A percentile compares a stretch with the other conserved stretches of the same genome.
phyloP scores from a whole-genome alignment of 2,329 filamentous ascomycete species.

The Verticillium isaacii region DNA sequence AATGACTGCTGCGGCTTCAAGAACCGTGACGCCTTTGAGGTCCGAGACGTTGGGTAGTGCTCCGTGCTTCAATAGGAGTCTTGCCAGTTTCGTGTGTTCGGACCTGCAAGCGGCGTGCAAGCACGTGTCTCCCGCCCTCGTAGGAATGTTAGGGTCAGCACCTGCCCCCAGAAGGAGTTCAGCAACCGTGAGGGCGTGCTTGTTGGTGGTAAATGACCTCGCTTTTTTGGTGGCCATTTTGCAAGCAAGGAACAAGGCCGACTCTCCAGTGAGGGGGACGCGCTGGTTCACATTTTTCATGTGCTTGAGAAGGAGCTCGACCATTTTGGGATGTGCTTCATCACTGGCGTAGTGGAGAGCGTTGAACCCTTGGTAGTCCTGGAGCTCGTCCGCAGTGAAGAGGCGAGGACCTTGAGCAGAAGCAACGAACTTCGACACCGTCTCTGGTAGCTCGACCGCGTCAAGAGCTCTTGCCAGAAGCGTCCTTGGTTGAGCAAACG shows the following conservation, averaged over 20 bases:
- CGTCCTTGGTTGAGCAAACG: neutral
- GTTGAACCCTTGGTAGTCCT: neutral
- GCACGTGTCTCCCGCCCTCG: slow-evolving; percentile 7
- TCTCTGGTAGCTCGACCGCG: neutral
- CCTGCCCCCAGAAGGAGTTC: slow-evolving; percentile 9
- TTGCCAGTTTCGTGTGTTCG: slow-evolving; percentile 5
- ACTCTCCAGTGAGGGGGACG: slow-evolving; percentile 1
- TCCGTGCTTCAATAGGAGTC: slow-evolving; percentile 9
- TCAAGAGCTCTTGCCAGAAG: neutral
- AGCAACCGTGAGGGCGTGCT: slow-evolving; percentile 2
- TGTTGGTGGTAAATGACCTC: slow-evolving; percentile 2
- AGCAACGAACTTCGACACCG: neutral
- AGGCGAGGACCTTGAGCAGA: neutral
- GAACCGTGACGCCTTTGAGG: slow-evolving; percentile 4
- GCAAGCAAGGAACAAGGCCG: slow-evolving; percentile 8
- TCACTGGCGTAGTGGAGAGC: slow-evolving; percentile 13
- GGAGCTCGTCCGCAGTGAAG: neutral
- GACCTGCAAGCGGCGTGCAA: slow-evolving; percentile 9
- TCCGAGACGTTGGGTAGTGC: slow-evolving; percentile 11
- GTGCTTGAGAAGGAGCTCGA: slow-evolving; percentile 10
- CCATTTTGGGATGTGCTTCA: slow-evolving; percentile 8
- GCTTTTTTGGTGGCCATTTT: slow-evolving; percentile 2
- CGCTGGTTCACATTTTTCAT: slow-evolving; percentile 9
- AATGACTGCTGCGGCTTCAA: slow-evolving; percentile 3
- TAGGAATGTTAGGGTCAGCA: slow-evolving; percentile 9